Conservation (phyloP, 1,139 yeast genomes). For the Trichomonascaceae sp. region DNA sequence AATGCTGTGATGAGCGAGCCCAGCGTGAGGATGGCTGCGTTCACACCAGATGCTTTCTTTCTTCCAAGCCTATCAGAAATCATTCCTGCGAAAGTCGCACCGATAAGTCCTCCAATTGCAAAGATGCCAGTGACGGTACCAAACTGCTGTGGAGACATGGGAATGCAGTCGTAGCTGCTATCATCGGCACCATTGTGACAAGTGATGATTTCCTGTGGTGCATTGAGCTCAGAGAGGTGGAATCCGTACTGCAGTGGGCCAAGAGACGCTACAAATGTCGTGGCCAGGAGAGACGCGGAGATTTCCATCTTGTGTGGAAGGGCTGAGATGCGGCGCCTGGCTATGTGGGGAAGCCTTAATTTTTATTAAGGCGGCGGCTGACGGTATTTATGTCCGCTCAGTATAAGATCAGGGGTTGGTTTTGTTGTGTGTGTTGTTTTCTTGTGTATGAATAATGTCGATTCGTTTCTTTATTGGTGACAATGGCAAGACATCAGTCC, state of each 20-base stretch:
- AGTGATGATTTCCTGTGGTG: constrained; percentile 55
- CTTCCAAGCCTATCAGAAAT: constrained; percentile 64
- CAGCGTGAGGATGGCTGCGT: constrained; percentile 41
- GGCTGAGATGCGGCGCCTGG: too few species aligned
- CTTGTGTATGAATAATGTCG: too few species aligned
- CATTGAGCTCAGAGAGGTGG: constrained; percentile 80
- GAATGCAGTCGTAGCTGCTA: constrained; percentile 38
- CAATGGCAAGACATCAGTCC: too few species aligned
- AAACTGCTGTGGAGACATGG: constrained; percentile 47
- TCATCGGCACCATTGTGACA: constrained; percentile 25
- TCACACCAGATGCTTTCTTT: constrained; percentile 40
- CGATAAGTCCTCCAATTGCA: constrained; percentile 74
- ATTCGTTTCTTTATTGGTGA: too few species aligned
- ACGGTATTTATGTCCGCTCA: too few species aligned
- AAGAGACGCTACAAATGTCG: constrained; percentile 28
- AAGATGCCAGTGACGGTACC: constrained; percentile 78
- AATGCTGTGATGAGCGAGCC: constrained; percentile 57
- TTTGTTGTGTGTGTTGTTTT: too few species aligned
- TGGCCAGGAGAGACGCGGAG: constrained; percentile 4
- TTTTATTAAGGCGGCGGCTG: too few species aligned
- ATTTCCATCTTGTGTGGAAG: too few species aligned
- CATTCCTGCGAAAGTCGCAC: constrained; percentile 60
- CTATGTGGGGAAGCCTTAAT: too few species aligned
- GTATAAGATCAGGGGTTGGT: too few species aligned
- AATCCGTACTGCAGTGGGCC: constrained; percentile 83